These are phyloP conservation scores for Vitis hybrid DNA, from an alignment of 177 flowering plant species.

Conservation along the genomic window DNA sequence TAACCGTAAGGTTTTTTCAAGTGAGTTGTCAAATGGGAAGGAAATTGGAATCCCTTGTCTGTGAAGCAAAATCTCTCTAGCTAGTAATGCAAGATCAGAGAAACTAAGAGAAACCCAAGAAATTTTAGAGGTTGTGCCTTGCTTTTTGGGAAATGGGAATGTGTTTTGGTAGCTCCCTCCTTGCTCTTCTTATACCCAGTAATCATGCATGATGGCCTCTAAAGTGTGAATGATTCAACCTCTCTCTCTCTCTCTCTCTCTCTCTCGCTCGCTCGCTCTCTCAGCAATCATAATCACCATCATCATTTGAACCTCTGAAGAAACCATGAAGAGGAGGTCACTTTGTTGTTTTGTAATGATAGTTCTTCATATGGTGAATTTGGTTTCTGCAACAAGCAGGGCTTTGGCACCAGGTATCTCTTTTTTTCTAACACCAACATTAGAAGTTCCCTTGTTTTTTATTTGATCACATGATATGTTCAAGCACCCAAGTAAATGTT, in stretches of 20 bases:
- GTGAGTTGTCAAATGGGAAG: constrained; percentile 30
- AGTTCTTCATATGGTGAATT: constrained; percentile 36
- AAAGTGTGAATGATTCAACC: not conserved
- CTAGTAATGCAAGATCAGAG: constrained; percentile 9
- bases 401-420: constrained; percentile 25
- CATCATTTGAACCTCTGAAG: constrained; percentile 16
- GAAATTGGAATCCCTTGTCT: constrained; percentile 34
- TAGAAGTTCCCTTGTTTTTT: no score
- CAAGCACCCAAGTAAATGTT: no score
- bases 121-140: constrained; percentile 6
- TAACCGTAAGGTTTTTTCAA: not conserved
- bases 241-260: constrained; percentile 1
- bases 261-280: constrained; percentile 12
- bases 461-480: no score
- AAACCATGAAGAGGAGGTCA: constrained; percentile 22
- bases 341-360: constrained; percentile 18
- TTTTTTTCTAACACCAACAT: not conserved
- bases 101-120: constrained; percentile 10
- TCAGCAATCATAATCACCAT: constrained; percentile 11
- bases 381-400: constrained; percentile 50
- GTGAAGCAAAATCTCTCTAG: constrained; percentile 33
- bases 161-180: not conserved
- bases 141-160: constrained; percentile 21
- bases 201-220: constrained; percentile 13
- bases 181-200: constrained; percentile 13